Conservation (phyloP, 2,329 filamentous ascomycete genomes). For the Phialophora chinensis region DNA sequence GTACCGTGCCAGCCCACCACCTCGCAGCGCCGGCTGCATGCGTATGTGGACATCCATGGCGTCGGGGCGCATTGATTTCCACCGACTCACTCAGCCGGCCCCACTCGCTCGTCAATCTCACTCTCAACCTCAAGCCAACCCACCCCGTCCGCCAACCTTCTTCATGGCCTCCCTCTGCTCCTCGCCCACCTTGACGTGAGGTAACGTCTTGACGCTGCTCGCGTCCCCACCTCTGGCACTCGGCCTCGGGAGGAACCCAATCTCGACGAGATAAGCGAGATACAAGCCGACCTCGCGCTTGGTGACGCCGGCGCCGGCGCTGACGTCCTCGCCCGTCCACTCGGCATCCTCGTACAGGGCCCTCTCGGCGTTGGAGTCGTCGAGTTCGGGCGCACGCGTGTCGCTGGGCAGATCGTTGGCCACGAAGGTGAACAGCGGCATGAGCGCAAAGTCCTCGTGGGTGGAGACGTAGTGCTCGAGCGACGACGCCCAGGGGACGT, state of each 20-base stretch:
- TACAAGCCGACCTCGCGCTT: constrained; percentile 68
- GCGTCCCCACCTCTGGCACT: constrained; percentile 38
- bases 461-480: constrained; percentile 72
- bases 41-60: background rate
- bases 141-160: constrained; percentile 61
- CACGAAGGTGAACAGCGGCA: constrained; percentile 77
- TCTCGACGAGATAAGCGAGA: constrained; percentile 65
- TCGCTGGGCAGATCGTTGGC: constrained; percentile 71
- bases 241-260: constrained; percentile 64
- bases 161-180: constrained; percentile 57
- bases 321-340: constrained; percentile 65
- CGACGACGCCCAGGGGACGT: constrained; percentile 70
- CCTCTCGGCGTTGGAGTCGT: constrained; percentile 71
- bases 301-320: constrained; percentile 62
- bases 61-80: background rate
- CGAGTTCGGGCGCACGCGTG: constrained; percentile 74
- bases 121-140: constrained; percentile 16
- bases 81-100: background rate
- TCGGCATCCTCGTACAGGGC: constrained; percentile 68
- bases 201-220: constrained; percentile 47
- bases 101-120: background rate
- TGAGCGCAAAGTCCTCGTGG: constrained; percentile 69
- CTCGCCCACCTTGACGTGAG: constrained; percentile 52
- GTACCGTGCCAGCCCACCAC: no score
- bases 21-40: background rate